Evolutionary conservation across 2,329 filamentous ascomycete genomes (phyloP).

Genomic region (Penicillium palitans): DNA sequence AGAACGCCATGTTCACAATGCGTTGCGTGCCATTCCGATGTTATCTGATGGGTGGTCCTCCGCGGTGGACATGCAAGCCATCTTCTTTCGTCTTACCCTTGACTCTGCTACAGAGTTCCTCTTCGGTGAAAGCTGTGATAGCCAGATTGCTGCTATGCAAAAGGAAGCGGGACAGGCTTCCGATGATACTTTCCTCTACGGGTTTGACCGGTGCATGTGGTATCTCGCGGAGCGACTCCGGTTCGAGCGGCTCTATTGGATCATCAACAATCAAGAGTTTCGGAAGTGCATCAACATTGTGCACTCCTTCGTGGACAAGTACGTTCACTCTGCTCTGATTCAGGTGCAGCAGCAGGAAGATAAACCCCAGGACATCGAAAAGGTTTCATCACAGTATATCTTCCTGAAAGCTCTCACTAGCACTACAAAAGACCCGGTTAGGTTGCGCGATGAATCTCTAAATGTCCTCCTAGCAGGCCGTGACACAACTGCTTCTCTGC

Average conservation of each 20-base stretch:
- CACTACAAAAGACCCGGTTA: not conserved
- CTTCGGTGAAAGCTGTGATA: slow-evolving; percentile 52
- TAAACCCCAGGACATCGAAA: not conserved
- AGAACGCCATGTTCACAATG: slow-evolving; percentile 55
- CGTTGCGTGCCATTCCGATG: slow-evolving; percentile 41
- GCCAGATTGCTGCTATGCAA: not conserved
- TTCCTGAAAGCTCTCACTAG: slow-evolving; percentile 1
- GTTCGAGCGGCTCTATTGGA: not conserved
- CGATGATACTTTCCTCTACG: slow-evolving; percentile 1
- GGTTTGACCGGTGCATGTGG: not conserved
- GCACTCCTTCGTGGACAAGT: not conserved
- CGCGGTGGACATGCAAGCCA: slow-evolving; percentile 60
- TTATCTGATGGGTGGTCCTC: slow-evolving; percentile 50
- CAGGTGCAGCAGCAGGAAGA: not conserved
- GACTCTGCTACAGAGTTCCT: slow-evolving; percentile 68
- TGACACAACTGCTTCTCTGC: slow-evolving; percentile 75
- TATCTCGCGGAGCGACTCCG: slow-evolving; percentile 7
- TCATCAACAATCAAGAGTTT: not conserved
- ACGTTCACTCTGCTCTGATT: not conserved
- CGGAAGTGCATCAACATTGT: not conserved
- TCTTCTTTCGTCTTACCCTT: slow-evolving; percentile 67
- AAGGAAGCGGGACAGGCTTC: not conserved
- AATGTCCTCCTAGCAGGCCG: slow-evolving; percentile 71
- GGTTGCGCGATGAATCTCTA: slow-evolving; percentile 72
- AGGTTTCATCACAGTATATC: not conserved